These are phyloP conservation scores for Sanghuangporus weigelae DNA, from an alignment of 1,284 basidiomycete species.

Conservation along the genomic window DNA sequence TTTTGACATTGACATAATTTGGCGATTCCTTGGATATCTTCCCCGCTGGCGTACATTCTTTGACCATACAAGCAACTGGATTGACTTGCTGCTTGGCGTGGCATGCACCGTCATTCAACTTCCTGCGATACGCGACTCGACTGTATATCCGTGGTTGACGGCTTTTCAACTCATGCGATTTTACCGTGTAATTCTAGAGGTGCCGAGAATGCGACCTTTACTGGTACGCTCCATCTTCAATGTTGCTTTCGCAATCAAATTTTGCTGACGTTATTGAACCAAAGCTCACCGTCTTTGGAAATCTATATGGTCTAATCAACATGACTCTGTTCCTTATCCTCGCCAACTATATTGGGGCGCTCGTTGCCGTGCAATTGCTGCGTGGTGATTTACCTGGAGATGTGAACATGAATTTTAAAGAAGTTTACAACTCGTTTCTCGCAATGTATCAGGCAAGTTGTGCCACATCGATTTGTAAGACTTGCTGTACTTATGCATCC, in stretches of 20 bases:
- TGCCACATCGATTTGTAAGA: not conserved
- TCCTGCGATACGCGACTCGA: conserved; percentile 64
- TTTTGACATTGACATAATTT: conserved; percentile 86
- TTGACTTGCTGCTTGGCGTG: conserved; percentile 83
- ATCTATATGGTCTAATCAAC: conserved; percentile 87
- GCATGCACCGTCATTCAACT: conserved; percentile 83
- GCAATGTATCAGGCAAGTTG: conserved; percentile 66
- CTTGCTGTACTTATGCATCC: not conserved
- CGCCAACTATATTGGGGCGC: conserved; percentile 83
- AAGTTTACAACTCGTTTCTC: conserved; percentile 85
- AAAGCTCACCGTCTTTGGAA: conserved; percentile 86
- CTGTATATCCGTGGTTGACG: conserved; percentile 86
- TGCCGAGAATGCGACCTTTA: conserved; percentile 81
- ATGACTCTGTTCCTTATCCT: conserved; percentile 92
- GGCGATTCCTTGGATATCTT: conserved; percentile 69
- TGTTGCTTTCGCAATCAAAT: not conserved
- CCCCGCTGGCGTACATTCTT: conserved; percentile 87
- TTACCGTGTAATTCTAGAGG: conserved; percentile 88
- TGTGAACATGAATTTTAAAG: conserved; percentile 76
- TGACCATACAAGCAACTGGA: conserved; percentile 59
- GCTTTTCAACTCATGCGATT: conserved; percentile 87
- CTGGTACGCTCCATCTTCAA: conserved; percentile 43
- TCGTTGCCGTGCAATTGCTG: conserved; percentile 72
- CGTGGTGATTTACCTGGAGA: conserved; percentile 71
- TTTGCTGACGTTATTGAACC: conserved; percentile 18